Base-by-base conservation (phyloP, 495 filamentous ascomycete genomes). In the Penicillium mononematosum region DNA sequence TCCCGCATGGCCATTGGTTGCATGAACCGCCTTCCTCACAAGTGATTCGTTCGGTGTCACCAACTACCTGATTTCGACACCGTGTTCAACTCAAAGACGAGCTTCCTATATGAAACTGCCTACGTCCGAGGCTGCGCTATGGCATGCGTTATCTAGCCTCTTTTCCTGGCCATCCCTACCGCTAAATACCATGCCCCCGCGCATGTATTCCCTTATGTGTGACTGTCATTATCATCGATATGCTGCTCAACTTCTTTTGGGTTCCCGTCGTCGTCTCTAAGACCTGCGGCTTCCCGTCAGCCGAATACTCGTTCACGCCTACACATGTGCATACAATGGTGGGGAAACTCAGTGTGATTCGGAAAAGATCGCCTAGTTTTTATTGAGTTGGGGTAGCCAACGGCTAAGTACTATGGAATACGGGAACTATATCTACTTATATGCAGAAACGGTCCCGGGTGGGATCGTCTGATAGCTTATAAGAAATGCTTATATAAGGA, bases 171-270 rank as follows among this genome's bases (percentile, higher is more conserved):
- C 14, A 55, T 71, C 12, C 67, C 67, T 2, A 73, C 70, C 63
- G 34, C 46, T 73, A 45, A 73, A 73, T 58, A 70, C 71, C 51
- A 43, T 73, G 11, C 67, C 67, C 8, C 62, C 67, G 36, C 69
- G 65, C 4, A 66, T 64, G 56, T 73, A 73, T 50, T 63, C 69
- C 0, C 70, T 69, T 69, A 66, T 73, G 3, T n/a, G 63, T 73
- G 19, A 64, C 66, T 1, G 65, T 71, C 43, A 73, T 73, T 27
- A 50, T 58, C 10, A 59, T 73, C 41, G 70, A 73, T 32, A 71
- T 70, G 53, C 53, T 73, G 29, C 63, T 73, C 50, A 73, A 73
- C 51, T 71, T 73, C 27, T 67, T 73, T 49, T 73, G 70, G 70
- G 58, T 73, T 16, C 70, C 69, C 0, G 70, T 71, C 20, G 69